Base-by-base conservation (phyloP, 768 basidiomycete species). In the Russula sp. region DNA sequence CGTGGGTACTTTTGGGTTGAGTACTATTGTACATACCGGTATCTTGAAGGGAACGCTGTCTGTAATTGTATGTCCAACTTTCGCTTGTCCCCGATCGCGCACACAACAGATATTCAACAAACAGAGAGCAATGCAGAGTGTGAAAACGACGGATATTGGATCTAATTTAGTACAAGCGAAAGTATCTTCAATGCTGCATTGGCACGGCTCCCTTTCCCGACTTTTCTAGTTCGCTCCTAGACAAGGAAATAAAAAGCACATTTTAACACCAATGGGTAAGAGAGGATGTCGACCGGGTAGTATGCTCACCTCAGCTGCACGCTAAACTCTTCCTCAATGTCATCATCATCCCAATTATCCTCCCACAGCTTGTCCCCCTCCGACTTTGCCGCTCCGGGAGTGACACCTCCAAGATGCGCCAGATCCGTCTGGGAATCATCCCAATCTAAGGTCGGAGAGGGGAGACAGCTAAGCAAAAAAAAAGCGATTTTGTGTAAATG, bases 341-440 rank as follows among this genome's bases (percentile, higher is more conserved):
- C 96, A 77, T 99, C 97, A 71, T 99, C 97, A 72, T 99, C 97
- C 97, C 97, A 99, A 74, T 98, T 98, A 70, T 98, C 97, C 79
- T 99, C 97, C 97, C 97, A 99, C 13, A 99, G 79, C 72, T 94
- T 92, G 75, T 97, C 88, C 20, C 90, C 90, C 48, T 88, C 88
- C 38, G 88, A 88, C 70, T 86, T 87, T 3, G 88, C 90, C 14
- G 81, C 85, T 4, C 89, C 89, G 2, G 89, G 87, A 5, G 86
- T 83, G 2, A 85, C 81, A 22, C 88, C 88, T 48, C 83, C 84
- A 51, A 93, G 77, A 72, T 92, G 89, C 16, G 88, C 88, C 28
- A 94, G 76, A 74, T 92, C 88, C 2, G 92, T 94, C 70, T 91
- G 80, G 0, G 88, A 85, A 72, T 93, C 90, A 56, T 93, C 88